Base-by-base conservation (phyloP, 2,329 filamentous ascomycete genomes). In the Trichothecium roseum region DNA sequence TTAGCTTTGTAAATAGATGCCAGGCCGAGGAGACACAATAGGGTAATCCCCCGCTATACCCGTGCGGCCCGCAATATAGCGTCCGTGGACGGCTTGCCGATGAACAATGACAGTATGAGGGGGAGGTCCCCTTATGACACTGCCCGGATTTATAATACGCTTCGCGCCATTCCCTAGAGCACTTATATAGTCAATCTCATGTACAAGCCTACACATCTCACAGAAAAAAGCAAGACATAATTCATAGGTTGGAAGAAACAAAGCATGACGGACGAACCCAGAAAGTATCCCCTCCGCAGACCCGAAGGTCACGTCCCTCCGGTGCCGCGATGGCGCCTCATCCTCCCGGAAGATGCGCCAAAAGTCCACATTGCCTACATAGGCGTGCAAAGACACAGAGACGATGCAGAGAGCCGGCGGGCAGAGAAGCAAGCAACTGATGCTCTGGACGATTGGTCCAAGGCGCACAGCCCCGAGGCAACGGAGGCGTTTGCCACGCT, bases 241-340 rank as follows among this genome's bases (percentile, higher is more conserved):
- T n/a, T n/a, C n/a, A n/a, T n/a, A n/a, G n/a, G n/a, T n/a, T n/a
- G n/a, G n/a, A n/a, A n/a, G n/a, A n/a, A n/a, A n/a, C n/a, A n/a
- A n/a, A n/a, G n/a, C 20, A 24, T 24, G 20, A 6, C 20, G n/a
- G n/a, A n/a, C 20, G 20, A 24, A 24, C 10, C 20, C 10, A 24
- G 53, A n/a, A 44, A 38, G 6, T 52, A 54, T 31, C 49, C 53
- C 5, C 44, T 55, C 7, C 42, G 33, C 5, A 49, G 48, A 35
- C 53, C 53, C 2, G 35, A 45, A 7, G 46, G 52, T 15, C 52
- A 56, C 28, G 37, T 38, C 16, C 49, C 45, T 1, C 53, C 53
- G 0, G 41, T 56, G n/a, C 53, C 53, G 3, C 42, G 53, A 29
- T 56, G 49, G 48, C 46, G 51, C 15, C 40, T 56, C 4, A 34